Evolutionary conservation across 2,329 filamentous ascomycete genomes (phyloP).

Genomic region (Mollisiaceae sp.): DNA sequence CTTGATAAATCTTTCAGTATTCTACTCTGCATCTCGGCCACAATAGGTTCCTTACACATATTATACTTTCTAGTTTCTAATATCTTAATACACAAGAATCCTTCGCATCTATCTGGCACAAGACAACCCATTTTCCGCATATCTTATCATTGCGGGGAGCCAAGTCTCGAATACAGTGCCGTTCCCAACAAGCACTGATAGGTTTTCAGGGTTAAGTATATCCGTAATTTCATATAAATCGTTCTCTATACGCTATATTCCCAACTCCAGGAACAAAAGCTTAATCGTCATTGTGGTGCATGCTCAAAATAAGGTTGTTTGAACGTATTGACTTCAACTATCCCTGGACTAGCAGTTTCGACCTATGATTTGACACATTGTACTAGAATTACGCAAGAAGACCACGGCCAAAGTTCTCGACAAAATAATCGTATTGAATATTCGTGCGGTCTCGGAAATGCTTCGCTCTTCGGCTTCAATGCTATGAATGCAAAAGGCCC

Average conservation of each 20-base stretch:
- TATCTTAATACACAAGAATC: neutral
- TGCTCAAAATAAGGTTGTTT: neutral
- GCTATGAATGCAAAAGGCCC: neutral
- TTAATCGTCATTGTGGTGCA: neutral
- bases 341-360: neutral
- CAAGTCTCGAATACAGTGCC: constrained; percentile 3
- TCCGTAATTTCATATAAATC: neutral
- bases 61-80: neutral
- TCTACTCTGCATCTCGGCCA: no score
- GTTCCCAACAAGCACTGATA: neutral
- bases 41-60: no score
- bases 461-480: neutral
- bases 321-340: neutral
- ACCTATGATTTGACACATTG: neutral
- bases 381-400: neutral
- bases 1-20: no score
- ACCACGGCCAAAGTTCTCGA: neutral
- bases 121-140: neutral
- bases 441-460: neutral
- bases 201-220: neutral
- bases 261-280: neutral
- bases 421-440: neutral
- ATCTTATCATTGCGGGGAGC: neutral
- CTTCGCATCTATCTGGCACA: neutral
- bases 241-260: neutral